Base-by-base conservation (phyloP, 1,284 basidiomycete genomes). In the Leccinum pachyderme region DNA sequence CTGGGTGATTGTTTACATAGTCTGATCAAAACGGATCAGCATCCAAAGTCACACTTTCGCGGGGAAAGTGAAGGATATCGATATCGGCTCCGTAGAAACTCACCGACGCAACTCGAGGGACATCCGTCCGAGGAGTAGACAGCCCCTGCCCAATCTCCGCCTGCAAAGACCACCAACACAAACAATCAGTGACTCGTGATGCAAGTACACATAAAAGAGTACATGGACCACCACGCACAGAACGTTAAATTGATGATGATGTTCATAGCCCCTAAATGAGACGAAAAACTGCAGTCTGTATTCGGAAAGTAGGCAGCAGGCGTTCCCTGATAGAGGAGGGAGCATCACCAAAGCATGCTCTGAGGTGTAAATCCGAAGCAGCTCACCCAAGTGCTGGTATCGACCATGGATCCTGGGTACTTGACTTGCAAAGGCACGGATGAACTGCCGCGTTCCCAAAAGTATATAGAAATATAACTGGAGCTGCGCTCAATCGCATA, bases 121-220 rank as follows among this genome's bases (percentile, higher is more conserved):
- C 74, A 77, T 32, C 63, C 67, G 44, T 66, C 60, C 2, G 58
- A 27, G 27, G 53, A 37, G 52, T 72, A 77, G 33, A 63, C 62
- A 3, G 52, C 41, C 1, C 76, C 76, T 43, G 77, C 77, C 73
- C 75, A 76, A 54, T 75, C 72, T 25, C 77, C 77, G 50, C 76
- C 73, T 74, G 24, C 13, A 27, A 33, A 24, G 28, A 43, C 12
- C 15, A 46, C 25, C 15, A 28, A 18, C 8, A 25, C 35, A 37
- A 24, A 15, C 44, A 44, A 12, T 5, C 3, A 12, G 44, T 5
- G 43, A 3, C 7, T 33, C 6, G 6, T 27, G 18, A 24, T 12
- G 3, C 15, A 32, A 13, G 5, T 25, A 47, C 8, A 24, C 7
- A 39, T 15, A 25, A 24, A 43, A 25, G 45, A 31, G 4, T 11